Evolutionary conservation across 2,329 filamentous ascomycete species (phyloP).

Genomic region (Trichophyton mentagrophytes): DNA sequence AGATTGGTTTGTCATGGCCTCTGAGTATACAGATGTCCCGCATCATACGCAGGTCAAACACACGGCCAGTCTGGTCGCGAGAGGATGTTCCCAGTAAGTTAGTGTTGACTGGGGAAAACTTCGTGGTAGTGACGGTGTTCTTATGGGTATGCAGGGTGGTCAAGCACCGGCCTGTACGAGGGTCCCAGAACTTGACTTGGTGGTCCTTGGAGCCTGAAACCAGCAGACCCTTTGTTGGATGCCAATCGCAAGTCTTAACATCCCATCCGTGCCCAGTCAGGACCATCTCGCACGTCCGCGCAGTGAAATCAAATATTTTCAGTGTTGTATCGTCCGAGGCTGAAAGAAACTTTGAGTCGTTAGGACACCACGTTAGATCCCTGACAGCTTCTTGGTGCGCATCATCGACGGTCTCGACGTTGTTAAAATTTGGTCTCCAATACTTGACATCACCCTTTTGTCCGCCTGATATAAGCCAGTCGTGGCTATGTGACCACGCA

Average conservation of each 20-base stretch:
- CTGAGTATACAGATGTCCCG: conserved; percentile 86
- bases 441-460: conserved; percentile 95
- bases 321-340: conserved; percentile 86
- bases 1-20: conserved; percentile 93
- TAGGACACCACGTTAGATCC: conserved; percentile 85
- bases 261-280: conserved; percentile 96
- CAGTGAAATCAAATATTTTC: conserved; percentile 93
- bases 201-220: conserved; percentile 97
- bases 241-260: conserved; percentile 94
- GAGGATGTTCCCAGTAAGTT: conserved; percentile 83
- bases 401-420: conserved; percentile 76
- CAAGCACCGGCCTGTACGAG: conserved; percentile 75
- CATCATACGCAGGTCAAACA: conserved; percentile 98
- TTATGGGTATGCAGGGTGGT: conserved; percentile 95
- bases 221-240: conserved; percentile 83
- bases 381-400: conserved; percentile 82
- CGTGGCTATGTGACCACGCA: conserved; percentile 80
- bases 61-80: conserved; percentile 78
- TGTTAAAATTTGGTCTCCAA: conserved; percentile 99
- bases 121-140: conserved; percentile 85
- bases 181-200: conserved; percentile 95
- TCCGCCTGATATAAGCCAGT: conserved; percentile 93
- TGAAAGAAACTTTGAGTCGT: conserved; percentile 89
- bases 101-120: conserved; percentile 76
- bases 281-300: conserved; percentile 67